Evolutionary conservation across 2,329 filamentous ascomycete genomes (phyloP).

Genomic region (Diplodia sapinea): DNA sequence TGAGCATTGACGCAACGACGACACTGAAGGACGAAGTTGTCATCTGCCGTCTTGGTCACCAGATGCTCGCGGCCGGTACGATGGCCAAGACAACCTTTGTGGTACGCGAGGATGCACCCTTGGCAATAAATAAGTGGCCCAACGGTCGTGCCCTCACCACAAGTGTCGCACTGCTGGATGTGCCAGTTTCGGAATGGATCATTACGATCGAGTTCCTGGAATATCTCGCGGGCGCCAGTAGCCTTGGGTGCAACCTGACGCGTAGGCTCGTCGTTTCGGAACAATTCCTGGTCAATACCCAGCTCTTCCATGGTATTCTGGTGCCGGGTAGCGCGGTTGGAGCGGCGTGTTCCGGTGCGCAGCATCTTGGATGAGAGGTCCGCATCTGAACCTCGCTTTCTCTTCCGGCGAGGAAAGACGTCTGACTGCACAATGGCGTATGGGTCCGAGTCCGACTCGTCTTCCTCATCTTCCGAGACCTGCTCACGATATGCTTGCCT

Average conservation of each 20-base stretch:
- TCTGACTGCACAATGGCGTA: constrained; percentile 50
- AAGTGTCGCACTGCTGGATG: constrained; percentile 73
- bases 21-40: constrained; percentile 87
- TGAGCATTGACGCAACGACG: constrained; percentile 77
- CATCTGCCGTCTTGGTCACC: constrained; percentile 80
- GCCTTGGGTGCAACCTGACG: constrained; percentile 55
- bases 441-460: constrained; percentile 32
- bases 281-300: constrained; percentile 68
- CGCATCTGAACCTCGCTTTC: constrained; percentile 42
- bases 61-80: constrained; percentile 80
- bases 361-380: constrained; percentile 23
- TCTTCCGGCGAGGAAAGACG: constrained; percentile 46
- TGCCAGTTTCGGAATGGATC: constrained; percentile 75
- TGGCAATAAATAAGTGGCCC: constrained; percentile 85
- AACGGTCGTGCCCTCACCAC: constrained; percentile 64
- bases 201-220: constrained; percentile 65
- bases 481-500: constrained; percentile 5
- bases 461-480: constrained; percentile 2
- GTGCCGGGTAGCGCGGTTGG: constrained; percentile 54
- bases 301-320: constrained; percentile 60
- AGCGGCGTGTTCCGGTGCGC: constrained; percentile 48
- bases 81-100: constrained; percentile 79
- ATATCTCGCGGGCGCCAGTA: constrained; percentile 72
- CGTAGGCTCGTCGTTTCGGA: constrained; percentile 50
- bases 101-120: constrained; percentile 83